phyloP scores from a whole-genome alignment of 2,329 filamentous ascomycete genomes.

The Exophiala sideris region DNA sequence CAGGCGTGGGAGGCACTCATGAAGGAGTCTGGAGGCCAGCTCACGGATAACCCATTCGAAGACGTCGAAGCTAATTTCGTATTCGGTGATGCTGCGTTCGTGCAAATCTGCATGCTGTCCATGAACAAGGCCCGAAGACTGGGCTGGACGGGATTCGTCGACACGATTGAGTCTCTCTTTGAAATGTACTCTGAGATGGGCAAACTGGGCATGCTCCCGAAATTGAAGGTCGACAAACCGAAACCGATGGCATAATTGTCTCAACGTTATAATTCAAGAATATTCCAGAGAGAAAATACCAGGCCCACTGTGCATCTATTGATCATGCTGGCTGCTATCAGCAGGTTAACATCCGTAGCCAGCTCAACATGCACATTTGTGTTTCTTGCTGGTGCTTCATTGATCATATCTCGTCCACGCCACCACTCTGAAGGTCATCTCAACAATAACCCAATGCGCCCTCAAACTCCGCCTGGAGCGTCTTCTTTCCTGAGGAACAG shows the following conservation, averaged over 20 bases:
- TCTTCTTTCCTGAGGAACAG: too few relatives aligned
- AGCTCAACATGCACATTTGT: too few relatives aligned
- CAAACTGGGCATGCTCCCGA: conserved; percentile 27
- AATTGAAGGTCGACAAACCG: conserved; percentile 27
- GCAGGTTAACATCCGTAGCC: too few relatives aligned
- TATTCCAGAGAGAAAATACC: too few relatives aligned
- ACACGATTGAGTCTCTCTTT: conserved; percentile 29
- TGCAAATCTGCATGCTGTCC: conserved; percentile 13
- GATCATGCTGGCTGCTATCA: too few relatives aligned
- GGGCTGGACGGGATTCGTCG: conserved; percentile 30
- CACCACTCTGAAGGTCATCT: too few relatives aligned
- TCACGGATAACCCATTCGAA: conserved; percentile 28
- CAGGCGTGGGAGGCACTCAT: conserved; percentile 47
- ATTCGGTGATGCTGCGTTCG: conserved; percentile 27
- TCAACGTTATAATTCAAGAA: too few relatives aligned
- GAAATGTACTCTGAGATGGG: conserved; percentile 29
- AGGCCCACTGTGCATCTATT: too few relatives aligned
- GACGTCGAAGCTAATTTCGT: conserved; percentile 27
- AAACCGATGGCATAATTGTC: conserved; percentile 22
- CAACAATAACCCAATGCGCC: too few relatives aligned
- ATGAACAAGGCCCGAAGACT: conserved; percentile 29
- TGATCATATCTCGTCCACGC: too few relatives aligned
- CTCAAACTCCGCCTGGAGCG: too few relatives aligned
- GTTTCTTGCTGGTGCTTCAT: too few relatives aligned
- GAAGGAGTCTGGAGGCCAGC: conserved; percentile 35